Evolutionary conservation across 2,329 filamentous ascomycete species (phyloP).

Genomic region (Verticillium longisporum): DNA sequence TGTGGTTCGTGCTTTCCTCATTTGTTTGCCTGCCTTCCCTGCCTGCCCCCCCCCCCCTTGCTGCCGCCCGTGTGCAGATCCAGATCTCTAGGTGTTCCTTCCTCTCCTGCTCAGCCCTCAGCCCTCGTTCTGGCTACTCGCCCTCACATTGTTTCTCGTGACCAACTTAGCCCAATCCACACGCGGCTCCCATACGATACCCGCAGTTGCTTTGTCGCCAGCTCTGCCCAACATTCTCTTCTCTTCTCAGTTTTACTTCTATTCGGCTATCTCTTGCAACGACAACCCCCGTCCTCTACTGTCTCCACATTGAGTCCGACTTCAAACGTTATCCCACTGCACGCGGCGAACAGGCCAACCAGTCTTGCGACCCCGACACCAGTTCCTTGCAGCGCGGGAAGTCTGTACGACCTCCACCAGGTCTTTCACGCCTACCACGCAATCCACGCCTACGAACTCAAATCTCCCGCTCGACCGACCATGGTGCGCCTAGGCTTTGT

Average conservation of each 20-base stretch:
- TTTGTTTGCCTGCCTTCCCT: too few relatives aligned
- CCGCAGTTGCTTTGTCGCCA: background rate
- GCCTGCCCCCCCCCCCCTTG: background rate
- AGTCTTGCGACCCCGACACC: background rate
- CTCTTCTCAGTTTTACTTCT: background rate
- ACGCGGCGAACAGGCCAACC: background rate
- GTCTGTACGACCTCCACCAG: background rate
- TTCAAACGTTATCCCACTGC: background rate
- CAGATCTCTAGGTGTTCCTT: background rate
- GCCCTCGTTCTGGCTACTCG: background rate
- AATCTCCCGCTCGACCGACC: background rate
- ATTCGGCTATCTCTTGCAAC: background rate
- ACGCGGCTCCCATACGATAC: background rate
- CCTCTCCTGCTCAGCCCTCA: background rate
- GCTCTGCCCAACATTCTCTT: background rate
- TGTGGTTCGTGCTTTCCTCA: too few relatives aligned
- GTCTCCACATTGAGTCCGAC: background rate
- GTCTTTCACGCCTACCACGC: background rate
- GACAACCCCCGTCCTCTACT: background rate
- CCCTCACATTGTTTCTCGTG: background rate
- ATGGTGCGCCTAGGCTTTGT: conserved; percentile 8
- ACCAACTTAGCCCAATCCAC: background rate
- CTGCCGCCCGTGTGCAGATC: background rate
- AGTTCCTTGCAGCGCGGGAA: background rate
- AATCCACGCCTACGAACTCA: background rate